Conservation (phyloP, 192 early-diverging fungal genomes). For the Backusella morwellensis region DNA sequence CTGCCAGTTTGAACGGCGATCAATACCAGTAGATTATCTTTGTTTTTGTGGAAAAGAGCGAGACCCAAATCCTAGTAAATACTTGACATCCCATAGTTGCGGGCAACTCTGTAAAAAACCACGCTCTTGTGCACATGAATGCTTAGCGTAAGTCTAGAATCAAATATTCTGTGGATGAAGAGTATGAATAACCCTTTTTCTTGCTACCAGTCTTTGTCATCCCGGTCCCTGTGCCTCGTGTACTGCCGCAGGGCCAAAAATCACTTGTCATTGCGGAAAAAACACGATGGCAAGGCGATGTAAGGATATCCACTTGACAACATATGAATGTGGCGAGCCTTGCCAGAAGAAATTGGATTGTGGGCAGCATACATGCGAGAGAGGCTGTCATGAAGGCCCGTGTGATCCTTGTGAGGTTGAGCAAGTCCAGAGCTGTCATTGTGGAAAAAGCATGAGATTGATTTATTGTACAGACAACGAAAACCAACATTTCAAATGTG, state of each 20-base stretch:
- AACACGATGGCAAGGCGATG: slow-evolving; percentile 63
- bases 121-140: slow-evolving; percentile 75
- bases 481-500: neutral
- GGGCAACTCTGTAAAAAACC: slow-evolving; percentile 69
- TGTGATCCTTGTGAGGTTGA: slow-evolving; percentile 60
- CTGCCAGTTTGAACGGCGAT: slow-evolving; percentile 70
- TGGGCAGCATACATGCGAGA: slow-evolving; percentile 62
- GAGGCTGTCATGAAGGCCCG: slow-evolving; percentile 65
- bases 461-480: neutral
- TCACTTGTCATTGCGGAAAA: slow-evolving; percentile 83
- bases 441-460: slow-evolving; percentile 55
- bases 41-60: slow-evolving; percentile 88
- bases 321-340: slow-evolving; percentile 63
- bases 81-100: slow-evolving; percentile 81
- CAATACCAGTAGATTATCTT: slow-evolving; percentile 68
- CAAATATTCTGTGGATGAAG: neutral
- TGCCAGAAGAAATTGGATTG: slow-evolving; percentile 70
- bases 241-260: slow-evolving; percentile 68
- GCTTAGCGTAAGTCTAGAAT: slow-evolving; percentile 51
- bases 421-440: slow-evolving; percentile 64
- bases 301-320: slow-evolving; percentile 64
- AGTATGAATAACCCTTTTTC: no score
- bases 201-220: slow-evolving; percentile 64
- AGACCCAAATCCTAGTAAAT: slow-evolving; percentile 65
- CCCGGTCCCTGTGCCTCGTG: slow-evolving; percentile 95